These are phyloP conservation scores for Colletotrichum sp. DNA, from an alignment of 2,329 filamentous ascomycete species.

Conservation along the genomic window DNA sequence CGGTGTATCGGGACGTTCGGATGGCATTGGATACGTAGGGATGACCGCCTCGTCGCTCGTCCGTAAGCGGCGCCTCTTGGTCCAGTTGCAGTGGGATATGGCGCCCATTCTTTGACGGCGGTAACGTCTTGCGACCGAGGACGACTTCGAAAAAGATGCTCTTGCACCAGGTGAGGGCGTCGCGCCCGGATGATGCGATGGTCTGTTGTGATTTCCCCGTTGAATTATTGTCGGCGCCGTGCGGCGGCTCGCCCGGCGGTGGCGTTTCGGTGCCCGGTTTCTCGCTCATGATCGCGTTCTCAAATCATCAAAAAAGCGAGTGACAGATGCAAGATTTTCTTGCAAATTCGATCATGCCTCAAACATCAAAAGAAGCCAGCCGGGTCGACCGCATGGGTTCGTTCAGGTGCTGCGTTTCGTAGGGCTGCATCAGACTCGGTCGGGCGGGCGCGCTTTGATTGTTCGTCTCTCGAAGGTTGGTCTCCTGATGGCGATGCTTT, in stretches of 20 bases:
- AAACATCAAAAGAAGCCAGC: background rate
- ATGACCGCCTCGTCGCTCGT: slow-evolving; percentile 51
- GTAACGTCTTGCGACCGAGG: slow-evolving; percentile 70
- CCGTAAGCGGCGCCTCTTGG: slow-evolving; percentile 45
- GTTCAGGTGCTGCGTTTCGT: background rate
- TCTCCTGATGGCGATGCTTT: background rate
- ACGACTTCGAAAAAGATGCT: slow-evolving; percentile 52
- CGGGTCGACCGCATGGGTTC: background rate
- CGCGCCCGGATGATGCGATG: background rate
- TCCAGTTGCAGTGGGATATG: slow-evolving; percentile 48
- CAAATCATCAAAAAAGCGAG: background rate
- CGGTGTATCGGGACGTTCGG: slow-evolving; percentile 81
- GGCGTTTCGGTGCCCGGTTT: background rate
- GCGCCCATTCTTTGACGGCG: slow-evolving; percentile 74
- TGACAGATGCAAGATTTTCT: background rate
- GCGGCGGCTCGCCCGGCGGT: background rate
- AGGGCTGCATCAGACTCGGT: background rate
- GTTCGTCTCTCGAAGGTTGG: background rate
- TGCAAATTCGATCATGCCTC: background rate
- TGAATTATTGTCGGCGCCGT: background rate
- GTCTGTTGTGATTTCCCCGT: background rate
- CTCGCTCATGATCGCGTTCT: background rate
- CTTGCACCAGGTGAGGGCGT: slow-evolving; percentile 25
- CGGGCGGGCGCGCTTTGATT: background rate
- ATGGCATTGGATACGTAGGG: slow-evolving; percentile 67